Conservation (phyloP, 176 grass and related monocot species). For the Coix lacrymajobi region DNA sequence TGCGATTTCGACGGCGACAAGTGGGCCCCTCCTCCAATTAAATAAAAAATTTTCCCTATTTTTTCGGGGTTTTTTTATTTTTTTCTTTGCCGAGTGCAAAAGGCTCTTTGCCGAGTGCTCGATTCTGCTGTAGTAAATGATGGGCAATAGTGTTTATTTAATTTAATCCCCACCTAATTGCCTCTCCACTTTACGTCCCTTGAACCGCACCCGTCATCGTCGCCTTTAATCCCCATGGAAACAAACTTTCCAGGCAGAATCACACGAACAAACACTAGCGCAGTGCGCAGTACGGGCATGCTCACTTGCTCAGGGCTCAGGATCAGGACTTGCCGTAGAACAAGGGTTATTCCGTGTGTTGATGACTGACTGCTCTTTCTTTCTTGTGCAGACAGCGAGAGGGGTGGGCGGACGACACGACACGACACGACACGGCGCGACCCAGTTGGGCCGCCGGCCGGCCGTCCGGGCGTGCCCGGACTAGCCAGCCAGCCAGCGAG, state of each 20-base stretch:
- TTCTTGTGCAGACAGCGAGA: constrained; percentile 1
- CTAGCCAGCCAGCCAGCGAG: background rate
- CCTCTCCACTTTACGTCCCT: constrained; percentile 32
- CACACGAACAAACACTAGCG: background rate
- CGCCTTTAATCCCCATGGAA: background rate
- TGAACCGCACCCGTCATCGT: constrained; percentile 44
- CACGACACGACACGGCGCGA: background rate
- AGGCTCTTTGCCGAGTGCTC: too few relatives aligned
- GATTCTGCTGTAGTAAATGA: too few relatives aligned
- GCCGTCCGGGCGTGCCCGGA: background rate
- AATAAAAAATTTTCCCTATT: too few relatives aligned
- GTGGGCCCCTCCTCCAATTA: too few relatives aligned
- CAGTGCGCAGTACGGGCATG: background rate
- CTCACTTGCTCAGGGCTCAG: too few relatives aligned
- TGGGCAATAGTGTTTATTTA: constrained; percentile 11
- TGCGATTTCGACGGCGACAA: too few relatives aligned
- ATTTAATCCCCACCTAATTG: constrained; percentile 20
- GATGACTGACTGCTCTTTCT: background rate
- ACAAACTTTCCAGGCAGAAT: constrained; percentile 11
- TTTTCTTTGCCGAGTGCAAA: too few relatives aligned
- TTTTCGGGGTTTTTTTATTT: too few relatives aligned
- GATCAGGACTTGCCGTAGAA: constrained; percentile 32
- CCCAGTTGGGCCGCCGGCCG: background rate
- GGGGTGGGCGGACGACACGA: background rate
- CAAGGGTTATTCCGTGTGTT: constrained; percentile 21